These are phyloP conservation scores for Paecilomyces sp. DNA, from an alignment of 2,329 filamentous ascomycete species.

Conservation along the genomic window DNA sequence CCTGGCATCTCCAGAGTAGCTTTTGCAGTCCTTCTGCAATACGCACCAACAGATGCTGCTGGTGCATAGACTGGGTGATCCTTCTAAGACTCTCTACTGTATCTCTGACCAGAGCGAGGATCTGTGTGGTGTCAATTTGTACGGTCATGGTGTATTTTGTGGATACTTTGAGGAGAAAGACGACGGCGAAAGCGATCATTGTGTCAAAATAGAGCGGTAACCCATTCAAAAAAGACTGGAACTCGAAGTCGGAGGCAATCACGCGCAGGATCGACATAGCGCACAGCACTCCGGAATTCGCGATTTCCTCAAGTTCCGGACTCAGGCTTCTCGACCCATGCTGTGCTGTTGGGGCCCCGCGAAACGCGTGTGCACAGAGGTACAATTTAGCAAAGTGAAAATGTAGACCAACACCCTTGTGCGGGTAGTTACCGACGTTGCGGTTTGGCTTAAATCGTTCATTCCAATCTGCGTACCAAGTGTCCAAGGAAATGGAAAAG, in stretches of 20 bases:
- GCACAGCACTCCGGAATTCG: conserved; percentile 27
- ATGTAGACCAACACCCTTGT: conserved; percentile 39
- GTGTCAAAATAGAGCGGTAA: conserved; percentile 32
- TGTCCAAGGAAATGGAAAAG: conserved; percentile 12
- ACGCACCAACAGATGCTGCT: conserved; percentile 18
- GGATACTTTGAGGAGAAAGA: conserved; percentile 32
- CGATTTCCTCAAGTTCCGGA: conserved; percentile 27
- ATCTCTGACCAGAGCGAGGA: conserved; percentile 14
- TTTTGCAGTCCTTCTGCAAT: conserved; percentile 18
- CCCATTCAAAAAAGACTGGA: conserved; percentile 26
- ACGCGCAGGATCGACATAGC: conserved; percentile 28
- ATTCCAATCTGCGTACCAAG: conserved; percentile 14
- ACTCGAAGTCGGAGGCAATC: conserved; percentile 26
- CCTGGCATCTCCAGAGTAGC: conserved; percentile 15
- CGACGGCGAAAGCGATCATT: conserved; percentile 33
- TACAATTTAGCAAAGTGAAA: conserved; percentile 42
- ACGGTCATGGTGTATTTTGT: conserved; percentile 20
- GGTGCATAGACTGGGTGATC: conserved; percentile 19
- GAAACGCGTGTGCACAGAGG: conserved; percentile 39
- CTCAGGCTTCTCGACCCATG: conserved; percentile 12
- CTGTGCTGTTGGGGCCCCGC: conserved; percentile 16
- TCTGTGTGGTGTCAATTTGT: conserved; percentile 18
- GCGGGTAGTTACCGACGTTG: conserved; percentile 37
- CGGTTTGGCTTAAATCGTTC: conserved; percentile 21
- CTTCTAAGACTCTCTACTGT: conserved; percentile 12